These are phyloP conservation scores for Diaporthe sp. DNA, from an alignment of 2,329 filamentous ascomycete species.

Conservation along the genomic window DNA sequence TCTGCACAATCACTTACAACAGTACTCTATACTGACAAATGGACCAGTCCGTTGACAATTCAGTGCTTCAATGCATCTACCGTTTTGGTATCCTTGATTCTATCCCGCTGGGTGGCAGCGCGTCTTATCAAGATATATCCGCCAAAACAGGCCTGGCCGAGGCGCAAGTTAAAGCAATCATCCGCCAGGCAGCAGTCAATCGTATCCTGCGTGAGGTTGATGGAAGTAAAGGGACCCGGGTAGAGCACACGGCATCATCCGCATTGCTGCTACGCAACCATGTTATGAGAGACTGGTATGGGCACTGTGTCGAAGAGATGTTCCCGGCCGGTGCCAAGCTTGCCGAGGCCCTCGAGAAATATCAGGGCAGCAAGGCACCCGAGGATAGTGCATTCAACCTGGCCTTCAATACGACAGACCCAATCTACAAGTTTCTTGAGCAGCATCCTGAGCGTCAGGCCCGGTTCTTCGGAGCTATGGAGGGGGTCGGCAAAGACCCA, in stretches of 20 bases:
- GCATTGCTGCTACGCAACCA: neutral
- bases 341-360: conserved; percentile 10
- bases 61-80: conserved; percentile 10
- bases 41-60: neutral
- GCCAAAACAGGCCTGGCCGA: neutral
- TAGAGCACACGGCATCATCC: neutral
- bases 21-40: neutral
- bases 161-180: neutral
- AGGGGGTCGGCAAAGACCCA: neutral
- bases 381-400: neutral
- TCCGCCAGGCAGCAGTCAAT: conserved; percentile 6
- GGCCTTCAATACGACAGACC: conserved; percentile 2
- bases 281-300: conserved; percentile 4
- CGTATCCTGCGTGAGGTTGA: neutral
- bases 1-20: neutral
- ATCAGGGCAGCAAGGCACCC: conserved; percentile 9
- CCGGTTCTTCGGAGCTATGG: conserved; percentile 1
- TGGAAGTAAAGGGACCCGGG: neutral
- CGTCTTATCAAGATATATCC: neutral
- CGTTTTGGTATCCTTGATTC: neutral
- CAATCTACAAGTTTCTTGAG: conserved; percentile 5
- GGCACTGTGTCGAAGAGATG: conserved; percentile 4
- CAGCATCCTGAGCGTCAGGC: neutral
- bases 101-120: neutral
- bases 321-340: conserved; percentile 7